Conservation (phyloP, 1,139 yeast species). For the Pichiaceae sp. region DNA sequence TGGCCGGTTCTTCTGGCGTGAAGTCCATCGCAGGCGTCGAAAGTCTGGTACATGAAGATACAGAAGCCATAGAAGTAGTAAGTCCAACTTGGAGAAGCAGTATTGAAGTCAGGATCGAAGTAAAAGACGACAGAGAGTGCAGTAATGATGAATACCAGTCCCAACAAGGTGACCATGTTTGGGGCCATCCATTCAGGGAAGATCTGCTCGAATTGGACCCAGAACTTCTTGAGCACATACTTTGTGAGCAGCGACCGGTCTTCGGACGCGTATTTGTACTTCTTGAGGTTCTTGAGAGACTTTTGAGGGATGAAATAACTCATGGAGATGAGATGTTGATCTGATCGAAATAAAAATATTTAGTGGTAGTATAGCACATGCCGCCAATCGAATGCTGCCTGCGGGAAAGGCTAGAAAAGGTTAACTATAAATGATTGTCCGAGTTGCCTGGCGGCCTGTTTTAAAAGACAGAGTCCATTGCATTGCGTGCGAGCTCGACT, state of each 20-base stretch:
- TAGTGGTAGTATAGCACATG: too few species aligned
- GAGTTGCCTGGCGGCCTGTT: too few species aligned
- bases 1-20: conserved; percentile 93
- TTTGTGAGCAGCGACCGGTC: conserved; percentile 77
- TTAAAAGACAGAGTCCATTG: conserved; percentile 21
- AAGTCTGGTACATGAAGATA: conserved; percentile 84
- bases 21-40: conserved; percentile 93
- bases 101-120: conserved; percentile 61
- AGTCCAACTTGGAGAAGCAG: conserved; percentile 70
- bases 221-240: conserved; percentile 70
- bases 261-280: conserved; percentile 50
- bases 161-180: conserved; percentile 73
- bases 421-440: too few species aligned
- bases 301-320: conserved; percentile 21
- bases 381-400: too few species aligned
- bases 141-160: conserved; percentile 59
- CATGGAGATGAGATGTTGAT: conserved; percentile 9
- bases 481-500: conserved; percentile 77
- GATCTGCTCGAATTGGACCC: conserved; percentile 60
- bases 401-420: not conserved
- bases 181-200: conserved; percentile 90
- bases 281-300: conserved; percentile 19
- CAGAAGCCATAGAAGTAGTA: conserved; percentile 77
- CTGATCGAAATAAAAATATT: too few species aligned
- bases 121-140: conserved; percentile 62